Base-by-base conservation (phyloP, 2,329 filamentous ascomycete species). In the Moelleriella libera region DNA sequence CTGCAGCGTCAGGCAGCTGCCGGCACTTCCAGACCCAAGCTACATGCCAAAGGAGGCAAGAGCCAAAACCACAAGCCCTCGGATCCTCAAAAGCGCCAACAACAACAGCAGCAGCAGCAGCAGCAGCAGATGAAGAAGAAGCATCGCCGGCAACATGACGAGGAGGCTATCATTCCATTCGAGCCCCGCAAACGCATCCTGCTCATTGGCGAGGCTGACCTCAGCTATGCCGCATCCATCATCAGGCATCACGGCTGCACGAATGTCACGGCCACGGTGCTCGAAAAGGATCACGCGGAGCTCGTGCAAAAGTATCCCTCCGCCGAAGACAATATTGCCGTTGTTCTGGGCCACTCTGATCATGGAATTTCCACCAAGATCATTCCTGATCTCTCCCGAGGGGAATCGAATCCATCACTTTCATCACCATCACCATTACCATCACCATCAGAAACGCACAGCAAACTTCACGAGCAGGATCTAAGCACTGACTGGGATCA, bases 131-230 rank as follows among this genome's bases (percentile, higher is more conserved):
- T 8, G 9, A 41, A 41, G 21, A 47, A 44, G 37, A 55, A 54
- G 43, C 49, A 53, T 45, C 57, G 58, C 31, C 56, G 58, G 40
- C 54, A 55, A 44, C 57, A 56, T 42, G 50, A 50, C 37, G 54
- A 60, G 43, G 50, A 57, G 41, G 78, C 72, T 29, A 75, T 68
- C 4, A 80, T 89, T 28, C 85, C 85, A 12, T 89, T 90, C 63
- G 63, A 71, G 29, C 67, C 75, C 40, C 66, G 75, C 55, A 78
- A 88, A 54, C 68, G 74, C 55, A 87, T 90, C 52, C 77, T 92
- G 6, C 75, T 90, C 3, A 67, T 90, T 46, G 86, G 86, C 57
- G 86, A 92, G 60, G 86, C 80, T 53, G 86, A 94, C 63, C 78
- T 92, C 58, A 88, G 83, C 60, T 90, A 88, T 61, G 76, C 85